These are phyloP conservation scores for Yamadazyma taylorii DNA, from an alignment of 1,139 yeast genomes.

Conservation along the genomic window DNA sequence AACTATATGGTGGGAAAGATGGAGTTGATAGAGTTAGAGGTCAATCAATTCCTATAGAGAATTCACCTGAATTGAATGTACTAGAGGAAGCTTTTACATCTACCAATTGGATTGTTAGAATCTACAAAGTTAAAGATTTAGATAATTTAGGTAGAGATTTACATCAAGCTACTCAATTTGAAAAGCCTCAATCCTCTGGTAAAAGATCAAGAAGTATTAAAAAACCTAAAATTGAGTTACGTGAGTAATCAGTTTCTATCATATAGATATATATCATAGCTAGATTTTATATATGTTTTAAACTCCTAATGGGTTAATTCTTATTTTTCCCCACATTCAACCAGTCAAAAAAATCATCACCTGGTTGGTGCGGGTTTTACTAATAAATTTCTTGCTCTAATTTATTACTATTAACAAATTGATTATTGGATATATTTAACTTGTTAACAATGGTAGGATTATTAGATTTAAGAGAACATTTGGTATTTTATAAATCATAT, in stretches of 20 bases:
- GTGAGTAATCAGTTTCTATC: slow-evolving; percentile 31
- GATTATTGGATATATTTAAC: not conserved
- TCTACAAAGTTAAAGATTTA: slow-evolving; percentile 86
- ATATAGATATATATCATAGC: not conserved
- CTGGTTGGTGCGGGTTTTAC: too few relatives aligned
- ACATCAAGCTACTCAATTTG: slow-evolving; percentile 48
- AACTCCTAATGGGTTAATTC: too few relatives aligned
- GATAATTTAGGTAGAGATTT: slow-evolving; percentile 86
- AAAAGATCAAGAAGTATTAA: slow-evolving; percentile 51
- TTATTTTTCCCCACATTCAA: not conserved
- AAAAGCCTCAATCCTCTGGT: slow-evolving; percentile 24
- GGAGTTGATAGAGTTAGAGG: slow-evolving; percentile 86
- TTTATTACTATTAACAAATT: too few relatives aligned
- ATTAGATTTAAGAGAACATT: slow-evolving; percentile 61
- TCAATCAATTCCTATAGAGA: slow-evolving; percentile 63
- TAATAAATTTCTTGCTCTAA: too few relatives aligned
- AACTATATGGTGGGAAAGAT: slow-evolving; percentile 64
- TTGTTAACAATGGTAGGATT: slow-evolving; percentile 31
- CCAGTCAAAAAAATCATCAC: too few relatives aligned
- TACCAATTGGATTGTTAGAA: slow-evolving; percentile 95
- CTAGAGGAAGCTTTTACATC: slow-evolving; percentile 94
- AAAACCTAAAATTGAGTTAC: slow-evolving; percentile 54
- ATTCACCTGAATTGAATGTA: slow-evolving; percentile 64
- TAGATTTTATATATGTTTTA: not conserved
- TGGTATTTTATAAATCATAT: slow-evolving; percentile 81